These are phyloP conservation scores for Cladosporium sp. DNA, from an alignment of 2,329 filamentous ascomycete genomes.

Conservation along the genomic window DNA sequence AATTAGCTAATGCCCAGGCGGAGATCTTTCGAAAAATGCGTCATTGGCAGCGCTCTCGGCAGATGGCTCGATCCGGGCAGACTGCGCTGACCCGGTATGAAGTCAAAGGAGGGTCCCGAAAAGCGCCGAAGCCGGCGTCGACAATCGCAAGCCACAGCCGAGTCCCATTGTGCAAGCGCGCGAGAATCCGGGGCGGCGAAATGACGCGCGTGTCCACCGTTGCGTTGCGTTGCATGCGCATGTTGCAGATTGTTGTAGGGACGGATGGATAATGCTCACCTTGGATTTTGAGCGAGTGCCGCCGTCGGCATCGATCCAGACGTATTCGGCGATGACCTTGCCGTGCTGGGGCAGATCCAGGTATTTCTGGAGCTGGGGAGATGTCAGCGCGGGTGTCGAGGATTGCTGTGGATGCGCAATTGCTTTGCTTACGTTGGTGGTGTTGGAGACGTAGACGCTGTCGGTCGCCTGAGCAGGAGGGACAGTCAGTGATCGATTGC, in stretches of 20 bases:
- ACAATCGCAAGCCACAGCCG: neutral
- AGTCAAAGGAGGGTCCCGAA: neutral
- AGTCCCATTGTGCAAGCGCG: neutral
- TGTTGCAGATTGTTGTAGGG: neutral
- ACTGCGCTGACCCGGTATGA: slow-evolving; percentile 1
- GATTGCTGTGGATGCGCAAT: slow-evolving; percentile 5
- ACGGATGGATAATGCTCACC: slow-evolving; percentile 53
- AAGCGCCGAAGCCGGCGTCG: slow-evolving; percentile 8
- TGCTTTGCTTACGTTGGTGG: slow-evolving; percentile 39
- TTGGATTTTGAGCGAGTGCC: slow-evolving; percentile 90
- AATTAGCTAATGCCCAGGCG: slow-evolving; percentile 3
- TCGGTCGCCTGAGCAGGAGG: slow-evolving; percentile 1
- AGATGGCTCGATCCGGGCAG: neutral
- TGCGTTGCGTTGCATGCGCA: neutral
- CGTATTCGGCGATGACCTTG: slow-evolving; percentile 85
- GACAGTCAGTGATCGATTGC: neutral
- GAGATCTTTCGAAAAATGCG: neutral
- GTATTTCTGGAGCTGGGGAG: slow-evolving; percentile 77
- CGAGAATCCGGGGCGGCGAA: neutral
- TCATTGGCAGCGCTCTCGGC: slow-evolving; percentile 1
- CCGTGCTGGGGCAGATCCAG: slow-evolving; percentile 85
- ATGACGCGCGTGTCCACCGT: neutral
- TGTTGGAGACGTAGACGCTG: slow-evolving; percentile 42
- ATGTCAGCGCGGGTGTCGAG: slow-evolving; percentile 13
- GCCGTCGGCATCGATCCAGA: slow-evolving; percentile 86